Evolutionary conservation across 2,329 filamentous ascomycete genomes (phyloP).

Genomic region (Didymella segeticola): DNA sequence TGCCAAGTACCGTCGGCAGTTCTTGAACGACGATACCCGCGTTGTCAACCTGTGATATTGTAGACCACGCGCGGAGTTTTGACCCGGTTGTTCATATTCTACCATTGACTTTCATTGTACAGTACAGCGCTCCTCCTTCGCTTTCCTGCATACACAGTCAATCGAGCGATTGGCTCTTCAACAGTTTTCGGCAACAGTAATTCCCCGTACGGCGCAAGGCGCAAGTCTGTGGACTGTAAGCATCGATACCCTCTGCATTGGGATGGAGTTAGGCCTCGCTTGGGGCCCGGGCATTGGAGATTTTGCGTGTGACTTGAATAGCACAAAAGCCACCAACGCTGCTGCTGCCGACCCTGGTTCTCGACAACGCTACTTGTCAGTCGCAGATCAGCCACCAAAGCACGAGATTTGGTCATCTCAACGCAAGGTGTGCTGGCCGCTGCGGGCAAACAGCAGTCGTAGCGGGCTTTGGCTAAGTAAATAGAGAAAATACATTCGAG

Average conservation of each 20-base stretch:
- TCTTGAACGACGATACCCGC: slow-evolving; percentile 49
- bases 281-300: slow-evolving; percentile 2
- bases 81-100: slow-evolving; percentile 1
- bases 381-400: not conserved
- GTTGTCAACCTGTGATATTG: slow-evolving; percentile 46
- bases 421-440: not conserved
- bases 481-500: not conserved
- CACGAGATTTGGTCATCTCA: slow-evolving; percentile 16
- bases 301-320: slow-evolving; percentile 12
- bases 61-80: slow-evolving; percentile 1
- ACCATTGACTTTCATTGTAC: slow-evolving; percentile 16
- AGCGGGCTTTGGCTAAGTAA: slow-evolving; percentile 6
- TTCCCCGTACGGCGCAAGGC: slow-evolving; percentile 21
- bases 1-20: slow-evolving; percentile 48
- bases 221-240: slow-evolving; percentile 28
- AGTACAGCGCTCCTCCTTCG: slow-evolving; percentile 8
- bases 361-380: not conserved
- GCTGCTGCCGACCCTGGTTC: not conserved
- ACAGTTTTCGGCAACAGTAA: slow-evolving; percentile 7
- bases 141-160: not conserved
- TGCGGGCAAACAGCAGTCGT: not conserved
- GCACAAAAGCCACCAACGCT: not conserved
- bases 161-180: not conserved
- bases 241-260: slow-evolving; percentile 35
- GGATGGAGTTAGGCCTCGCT: slow-evolving; percentile 22